Conservation (phyloP, 202 grass and related monocot genomes). For the Zizania palustris region DNA sequence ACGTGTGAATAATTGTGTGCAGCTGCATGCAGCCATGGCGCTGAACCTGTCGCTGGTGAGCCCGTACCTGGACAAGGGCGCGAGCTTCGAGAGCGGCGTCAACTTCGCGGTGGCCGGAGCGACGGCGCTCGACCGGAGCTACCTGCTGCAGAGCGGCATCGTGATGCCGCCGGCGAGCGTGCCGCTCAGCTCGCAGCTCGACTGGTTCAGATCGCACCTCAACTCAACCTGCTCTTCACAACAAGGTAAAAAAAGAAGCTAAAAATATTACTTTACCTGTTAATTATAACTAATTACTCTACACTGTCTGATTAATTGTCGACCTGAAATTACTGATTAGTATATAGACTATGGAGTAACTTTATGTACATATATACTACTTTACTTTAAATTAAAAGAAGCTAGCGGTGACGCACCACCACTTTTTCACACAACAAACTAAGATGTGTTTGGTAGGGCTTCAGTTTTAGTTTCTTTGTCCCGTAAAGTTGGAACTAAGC, state of each 20-base stretch:
- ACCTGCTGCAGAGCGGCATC: conserved; percentile 51
- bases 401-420: too few relatives aligned
- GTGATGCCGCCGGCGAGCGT: conserved; percentile 53
- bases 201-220: conserved; percentile 77
- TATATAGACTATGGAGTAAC: too few relatives aligned
- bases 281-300: neutral
- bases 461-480: too few relatives aligned
- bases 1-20: too few relatives aligned
- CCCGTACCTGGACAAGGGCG: conserved; percentile 70
- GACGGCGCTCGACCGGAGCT: conserved; percentile 65
- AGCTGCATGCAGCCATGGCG: conserved; percentile 81
- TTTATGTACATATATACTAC: too few relatives aligned
- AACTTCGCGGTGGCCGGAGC: conserved; percentile 95
- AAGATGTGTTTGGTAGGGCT: too few relatives aligned
- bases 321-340: too few relatives aligned
- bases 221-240: conserved; percentile 66
- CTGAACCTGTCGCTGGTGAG: conserved; percentile 69
- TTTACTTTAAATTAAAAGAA: too few relatives aligned
- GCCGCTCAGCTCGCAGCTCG: conserved; percentile 74
- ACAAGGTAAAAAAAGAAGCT: conserved; percentile 48
- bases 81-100: conserved; percentile 63
- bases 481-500: too few relatives aligned
- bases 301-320: neutral
- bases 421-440: too few relatives aligned
- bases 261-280: too few relatives aligned